Conservation (phyloP, 805 yeast genomes). For the Zygoascus flipseniorum region DNA sequence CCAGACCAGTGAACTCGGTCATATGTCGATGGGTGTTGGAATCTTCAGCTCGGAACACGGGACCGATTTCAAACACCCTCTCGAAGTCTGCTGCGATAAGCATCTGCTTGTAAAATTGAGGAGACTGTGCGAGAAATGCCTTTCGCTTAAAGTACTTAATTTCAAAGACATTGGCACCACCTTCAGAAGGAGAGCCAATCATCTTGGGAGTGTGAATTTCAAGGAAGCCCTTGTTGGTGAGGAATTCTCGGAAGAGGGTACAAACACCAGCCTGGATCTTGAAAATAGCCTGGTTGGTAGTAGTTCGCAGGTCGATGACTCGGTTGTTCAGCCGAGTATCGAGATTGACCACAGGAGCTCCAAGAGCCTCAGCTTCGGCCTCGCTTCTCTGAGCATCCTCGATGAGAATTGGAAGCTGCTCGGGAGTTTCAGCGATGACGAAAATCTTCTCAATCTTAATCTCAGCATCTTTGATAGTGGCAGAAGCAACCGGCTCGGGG, state of each 20-base stretch:
- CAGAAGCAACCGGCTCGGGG: conserved; percentile 78
- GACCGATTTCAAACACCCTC: conserved; percentile 91
- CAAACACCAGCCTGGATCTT: conserved; percentile 87
- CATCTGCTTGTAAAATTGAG: conserved; percentile 97
- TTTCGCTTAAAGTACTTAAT: conserved; percentile 85
- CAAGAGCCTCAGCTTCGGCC: conserved; percentile 70
- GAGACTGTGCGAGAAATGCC: conserved; percentile 95
- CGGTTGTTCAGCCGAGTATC: conserved; percentile 94
- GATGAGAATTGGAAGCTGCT: conserved; percentile 83
- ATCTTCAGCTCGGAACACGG: conserved; percentile 98
- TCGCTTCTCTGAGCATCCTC: conserved; percentile 96
- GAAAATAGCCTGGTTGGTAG: conserved; percentile 96
- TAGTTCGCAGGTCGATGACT: conserved; percentile 93
- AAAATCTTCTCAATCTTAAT: conserved; percentile 64
- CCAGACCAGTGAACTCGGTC: conserved; percentile 98
- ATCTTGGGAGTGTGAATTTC: conserved; percentile 97
- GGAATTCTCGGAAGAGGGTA: conserved; percentile 80
- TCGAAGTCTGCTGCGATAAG: conserved; percentile 97
- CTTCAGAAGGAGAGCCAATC: conserved; percentile 93
- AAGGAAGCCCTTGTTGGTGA: conserved; percentile 56
- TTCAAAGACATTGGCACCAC: conserved; percentile 96
- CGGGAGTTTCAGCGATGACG: conserved; percentile 81
- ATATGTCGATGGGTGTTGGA: conserved; percentile 98
- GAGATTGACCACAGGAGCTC: conserved; percentile 87
- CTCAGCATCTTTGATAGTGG: conserved; percentile 88